Evolutionary conservation across 768 basidiomycete species (phyloP).

Genomic region (Macrolepiota albuminosa): DNA sequence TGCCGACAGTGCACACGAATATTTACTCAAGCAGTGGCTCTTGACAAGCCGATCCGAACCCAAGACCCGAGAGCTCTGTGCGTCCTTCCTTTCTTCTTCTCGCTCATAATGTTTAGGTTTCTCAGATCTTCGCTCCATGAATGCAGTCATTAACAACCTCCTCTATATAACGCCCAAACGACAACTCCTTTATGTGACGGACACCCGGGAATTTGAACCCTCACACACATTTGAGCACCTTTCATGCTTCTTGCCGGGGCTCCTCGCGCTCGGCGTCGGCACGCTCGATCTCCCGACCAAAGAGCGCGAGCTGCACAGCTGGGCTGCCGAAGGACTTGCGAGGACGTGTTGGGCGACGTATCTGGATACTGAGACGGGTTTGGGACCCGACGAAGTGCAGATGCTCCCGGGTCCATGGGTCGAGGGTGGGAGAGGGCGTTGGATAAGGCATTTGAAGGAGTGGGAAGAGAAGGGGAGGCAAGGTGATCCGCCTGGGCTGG

Average conservation of each 20-base stretch:
- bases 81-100: conserved; percentile 30
- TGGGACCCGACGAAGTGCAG: conserved; percentile 53
- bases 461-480: conserved; percentile 40
- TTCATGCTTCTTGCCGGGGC: conserved; percentile 59
- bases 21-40: conserved; percentile 65
- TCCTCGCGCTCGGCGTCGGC: conserved; percentile 54
- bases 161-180: conserved; percentile 50
- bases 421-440: conserved; percentile 22
- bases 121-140: conserved; percentile 42
- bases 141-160: conserved; percentile 47
- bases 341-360: conserved; percentile 61
- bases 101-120: conserved; percentile 19
- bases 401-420: conserved; percentile 22
- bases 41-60: conserved; percentile 50
- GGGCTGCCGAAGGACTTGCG: conserved; percentile 60
- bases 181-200: conserved; percentile 53
- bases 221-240: conserved; percentile 54
- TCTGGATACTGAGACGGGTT: conserved; percentile 56
- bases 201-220: conserved; percentile 29
- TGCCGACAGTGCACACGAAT: conserved; percentile 68
- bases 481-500: conserved; percentile 29
- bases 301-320: conserved; percentile 43
- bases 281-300: conserved; percentile 29
- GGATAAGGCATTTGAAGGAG: conserved; percentile 33
- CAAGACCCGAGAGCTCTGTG: conserved; percentile 53